Evolutionary conservation across 2,329 filamentous ascomycete genomes (phyloP), one percentile per base, ranked within the genome.

Genomic region (Fusarium odoratissimum): DNA sequence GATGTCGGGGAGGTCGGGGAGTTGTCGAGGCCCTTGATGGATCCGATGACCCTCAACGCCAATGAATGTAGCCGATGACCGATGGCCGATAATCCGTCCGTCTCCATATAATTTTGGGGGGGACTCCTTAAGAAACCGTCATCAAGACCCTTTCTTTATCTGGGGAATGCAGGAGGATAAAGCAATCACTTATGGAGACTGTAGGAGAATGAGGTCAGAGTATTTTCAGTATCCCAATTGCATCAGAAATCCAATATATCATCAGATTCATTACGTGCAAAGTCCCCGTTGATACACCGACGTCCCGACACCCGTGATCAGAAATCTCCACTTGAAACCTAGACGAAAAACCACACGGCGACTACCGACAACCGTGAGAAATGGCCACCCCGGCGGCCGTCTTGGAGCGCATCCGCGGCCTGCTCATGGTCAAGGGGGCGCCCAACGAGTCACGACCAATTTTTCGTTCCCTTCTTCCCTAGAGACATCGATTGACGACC

Each of bases 331-430:
- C 66, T 48, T 41, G 21, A 1, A 31, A 17, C 12, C n/a, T 31
- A 17, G 19, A 33, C 33, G 17, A 33, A 30, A 51, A 61, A 45
- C 54, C 44, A 69, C 56, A 35, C 59, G 28, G 42, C 41, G 37
- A 57, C 71, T 69, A 56, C 73, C 73, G 73, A 75, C 71, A 74
- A 40, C 71, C 67, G 72, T 35, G 21, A 35, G 49, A 56, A 64
- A 71, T 74, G 71, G 69, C 67, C 73, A 67, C 70, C 60, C 72
- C 72, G 74, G 74, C 67, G 72, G 67, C 73, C 74, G 72, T 64
- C 46, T 45, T 52, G 41, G 56, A 58, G 25, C 67, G 56, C 30
- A 67, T 45, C 44, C 63, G 55, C 49, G 49, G 56, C 37, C 21
- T 40, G 37, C 21, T 23, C 42, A 46, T 60, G 48, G 54, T 41